These are phyloP conservation scores for Trichoderma orchidacearum DNA, from an alignment of 495 filamentous ascomycete genomes.

Conservation along the genomic window DNA sequence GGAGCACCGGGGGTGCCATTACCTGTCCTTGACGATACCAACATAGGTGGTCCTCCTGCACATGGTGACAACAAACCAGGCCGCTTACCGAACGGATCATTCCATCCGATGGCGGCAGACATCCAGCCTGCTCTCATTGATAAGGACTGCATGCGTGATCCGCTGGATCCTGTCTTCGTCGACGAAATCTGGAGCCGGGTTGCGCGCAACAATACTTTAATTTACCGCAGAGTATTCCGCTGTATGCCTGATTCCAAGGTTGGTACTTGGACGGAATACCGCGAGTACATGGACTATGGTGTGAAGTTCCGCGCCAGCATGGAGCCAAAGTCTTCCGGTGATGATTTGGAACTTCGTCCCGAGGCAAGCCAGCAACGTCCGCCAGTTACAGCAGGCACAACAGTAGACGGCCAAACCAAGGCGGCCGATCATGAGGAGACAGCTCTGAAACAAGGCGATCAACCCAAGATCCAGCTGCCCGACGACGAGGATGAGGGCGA, in stretches of 20 bases:
- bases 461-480: constrained; percentile 9
- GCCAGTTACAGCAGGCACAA: no score
- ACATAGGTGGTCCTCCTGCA: constrained; percentile 56
- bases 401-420: constrained; percentile 10
- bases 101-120: constrained; percentile 49
- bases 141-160: constrained; percentile 57
- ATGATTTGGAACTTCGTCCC: constrained; percentile 4
- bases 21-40: constrained; percentile 59
- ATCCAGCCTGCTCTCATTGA: constrained; percentile 43
- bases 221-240: constrained; percentile 87
- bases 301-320: constrained; percentile 63
- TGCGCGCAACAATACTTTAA: constrained; percentile 86
- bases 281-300: constrained; percentile 67
- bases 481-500: neutral
- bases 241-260: constrained; percentile 95
- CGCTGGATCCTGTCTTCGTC: constrained; percentile 69
- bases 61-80: constrained; percentile 24
- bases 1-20: constrained; percentile 54
- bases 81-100: constrained; percentile 15
- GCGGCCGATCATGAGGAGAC: constrained; percentile 6
- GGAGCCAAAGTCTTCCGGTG: constrained; percentile 11
- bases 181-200: constrained; percentile 78
- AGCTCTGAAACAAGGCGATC: constrained; percentile 11
- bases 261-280: constrained; percentile 87
- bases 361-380: neutral